These are phyloP conservation scores for Herpetomonas tarakana DNA, from an alignment of 208 protist species.

Conservation along the genomic window DNA sequence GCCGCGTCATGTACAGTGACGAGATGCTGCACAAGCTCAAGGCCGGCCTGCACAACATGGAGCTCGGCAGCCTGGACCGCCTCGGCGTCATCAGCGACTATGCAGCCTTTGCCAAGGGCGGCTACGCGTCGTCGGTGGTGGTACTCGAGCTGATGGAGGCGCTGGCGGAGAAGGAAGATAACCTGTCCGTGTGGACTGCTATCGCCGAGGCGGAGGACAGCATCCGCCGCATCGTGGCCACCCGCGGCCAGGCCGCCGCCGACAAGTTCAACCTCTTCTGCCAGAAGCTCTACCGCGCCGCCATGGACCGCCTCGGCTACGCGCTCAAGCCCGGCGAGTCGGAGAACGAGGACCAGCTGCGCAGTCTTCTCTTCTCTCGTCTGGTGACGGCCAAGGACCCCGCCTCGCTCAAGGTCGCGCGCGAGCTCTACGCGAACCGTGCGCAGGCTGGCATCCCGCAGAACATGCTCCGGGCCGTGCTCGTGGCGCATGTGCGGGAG, in stretches of 20 bases:
- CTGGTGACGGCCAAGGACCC: slow-evolving; percentile 34
- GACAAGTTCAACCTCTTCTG: slow-evolving; percentile 24
- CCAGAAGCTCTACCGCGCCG: slow-evolving; percentile 20
- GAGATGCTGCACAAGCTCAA: slow-evolving; percentile 39
- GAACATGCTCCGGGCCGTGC: slow-evolving; percentile 48
- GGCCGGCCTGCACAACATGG: slow-evolving; percentile 18
- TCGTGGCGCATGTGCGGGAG: slow-evolving; percentile 33
- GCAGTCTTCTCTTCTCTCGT: slow-evolving; percentile 10
- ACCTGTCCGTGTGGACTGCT: slow-evolving; percentile 11
- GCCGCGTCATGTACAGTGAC: slow-evolving; percentile 66
- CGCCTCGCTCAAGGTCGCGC: slow-evolving; percentile 25
- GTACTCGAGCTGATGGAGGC: slow-evolving; percentile 39
- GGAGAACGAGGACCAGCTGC: slow-evolving; percentile 23
- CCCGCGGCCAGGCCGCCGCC: slow-evolving; percentile 18
- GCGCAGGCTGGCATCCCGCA: slow-evolving; percentile 13
- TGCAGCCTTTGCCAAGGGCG: slow-evolving; percentile 62
- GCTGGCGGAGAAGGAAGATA: slow-evolving; percentile 8
- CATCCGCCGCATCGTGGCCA: slow-evolving; percentile 18
- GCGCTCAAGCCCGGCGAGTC: slow-evolving; percentile 16
- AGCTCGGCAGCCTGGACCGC: slow-evolving; percentile 39
- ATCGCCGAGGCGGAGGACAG: slow-evolving; percentile 18
- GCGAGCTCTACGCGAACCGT: slow-evolving; percentile 26
- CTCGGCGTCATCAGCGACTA: slow-evolving; percentile 65
- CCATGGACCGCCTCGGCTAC: slow-evolving; percentile 22
- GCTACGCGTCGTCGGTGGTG: slow-evolving; percentile 38